phyloP scores from a whole-genome alignment of 2,329 filamentous ascomycete species.

The Diplocarpon rosae region DNA sequence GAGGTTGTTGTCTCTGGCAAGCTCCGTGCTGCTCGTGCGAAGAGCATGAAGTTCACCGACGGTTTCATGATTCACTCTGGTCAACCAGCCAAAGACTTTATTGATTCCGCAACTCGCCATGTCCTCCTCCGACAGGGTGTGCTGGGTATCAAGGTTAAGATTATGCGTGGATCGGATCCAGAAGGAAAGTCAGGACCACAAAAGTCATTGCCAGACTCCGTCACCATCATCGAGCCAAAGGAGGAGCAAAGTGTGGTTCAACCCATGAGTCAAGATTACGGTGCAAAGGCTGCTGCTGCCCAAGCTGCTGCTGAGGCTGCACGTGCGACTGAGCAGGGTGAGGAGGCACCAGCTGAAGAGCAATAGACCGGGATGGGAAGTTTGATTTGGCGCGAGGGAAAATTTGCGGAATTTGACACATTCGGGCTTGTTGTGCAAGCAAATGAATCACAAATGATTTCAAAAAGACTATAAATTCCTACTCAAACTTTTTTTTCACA shows the following conservation, averaged over 20 bases:
- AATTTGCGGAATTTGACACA: conserved; percentile 23
- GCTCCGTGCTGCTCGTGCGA: conserved; percentile 96
- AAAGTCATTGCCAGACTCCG: conserved; percentile 95
- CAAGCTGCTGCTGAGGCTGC: conserved; percentile 56
- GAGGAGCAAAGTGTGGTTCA: conserved; percentile 93
- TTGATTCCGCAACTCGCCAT: conserved; percentile 96
- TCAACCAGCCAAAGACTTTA: conserved; percentile 99
- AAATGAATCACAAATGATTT: conserved; percentile 18
- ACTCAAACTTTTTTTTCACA: too few relatives aligned
- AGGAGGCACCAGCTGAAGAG: conserved; percentile 37
- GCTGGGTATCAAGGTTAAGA: conserved; percentile 99
- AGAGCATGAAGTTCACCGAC: conserved; percentile 99
- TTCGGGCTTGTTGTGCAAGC: conserved; percentile 24
- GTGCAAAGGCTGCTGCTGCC: conserved; percentile 71
- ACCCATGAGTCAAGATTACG: conserved; percentile 97
- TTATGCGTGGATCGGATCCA: conserved; percentile 99
- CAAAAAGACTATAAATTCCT: conserved; percentile 7
- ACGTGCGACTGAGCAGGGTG: conserved; percentile 38
- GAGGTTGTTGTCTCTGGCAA: conserved; percentile 99
- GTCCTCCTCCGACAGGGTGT: conserved; percentile 99
- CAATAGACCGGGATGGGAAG: conserved; percentile 22
- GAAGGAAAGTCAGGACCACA: conserved; percentile 97
- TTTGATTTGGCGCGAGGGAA: conserved; percentile 25
- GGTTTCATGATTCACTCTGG: conserved; percentile 99
- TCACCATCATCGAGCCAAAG: conserved; percentile 99